These are phyloP conservation scores for Centrapalus pauciflorus DNA, from an alignment of 129 eudicot species.

Conservation along the genomic window DNA sequence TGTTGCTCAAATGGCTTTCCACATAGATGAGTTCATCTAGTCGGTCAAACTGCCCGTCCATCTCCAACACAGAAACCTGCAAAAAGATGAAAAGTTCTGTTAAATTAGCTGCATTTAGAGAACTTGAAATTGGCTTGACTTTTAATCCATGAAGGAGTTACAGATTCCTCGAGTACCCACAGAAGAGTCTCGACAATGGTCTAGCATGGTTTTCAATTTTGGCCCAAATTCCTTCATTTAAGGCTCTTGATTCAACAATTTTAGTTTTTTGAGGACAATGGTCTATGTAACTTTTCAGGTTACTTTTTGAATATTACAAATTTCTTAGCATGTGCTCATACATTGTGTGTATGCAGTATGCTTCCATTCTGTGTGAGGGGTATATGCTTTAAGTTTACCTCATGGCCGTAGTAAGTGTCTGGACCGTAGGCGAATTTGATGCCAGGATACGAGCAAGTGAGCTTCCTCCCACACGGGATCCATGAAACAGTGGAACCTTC, in stretches of 20 bases:
- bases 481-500: constrained; percentile 92
- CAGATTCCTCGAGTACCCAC: too few relatives aligned
- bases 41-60: constrained; percentile 97
- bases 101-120: not conserved
- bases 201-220: too few relatives aligned
- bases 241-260: too few relatives aligned
- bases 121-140: not conserved
- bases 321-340: too few relatives aligned
- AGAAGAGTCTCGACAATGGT: too few relatives aligned
- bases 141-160: too few relatives aligned
- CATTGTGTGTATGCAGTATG: too few relatives aligned
- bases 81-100: not conserved
- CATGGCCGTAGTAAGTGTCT: constrained; percentile 67
- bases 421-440: constrained; percentile 93
- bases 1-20: constrained; percentile 92
- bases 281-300: too few relatives aligned
- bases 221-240: too few relatives aligned
- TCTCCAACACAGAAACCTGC: constrained; percentile 92
- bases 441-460: constrained; percentile 97
- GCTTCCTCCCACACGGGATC: constrained; percentile 95
- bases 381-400: constrained; percentile 41
- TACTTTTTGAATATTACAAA: too few relatives aligned
- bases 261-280: too few relatives aligned
- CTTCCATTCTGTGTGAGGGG: too few relatives aligned
- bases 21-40: constrained; percentile 87